Conservation (phyloP, 2,329 filamentous ascomycete genomes). For the Xylariales sp. region DNA sequence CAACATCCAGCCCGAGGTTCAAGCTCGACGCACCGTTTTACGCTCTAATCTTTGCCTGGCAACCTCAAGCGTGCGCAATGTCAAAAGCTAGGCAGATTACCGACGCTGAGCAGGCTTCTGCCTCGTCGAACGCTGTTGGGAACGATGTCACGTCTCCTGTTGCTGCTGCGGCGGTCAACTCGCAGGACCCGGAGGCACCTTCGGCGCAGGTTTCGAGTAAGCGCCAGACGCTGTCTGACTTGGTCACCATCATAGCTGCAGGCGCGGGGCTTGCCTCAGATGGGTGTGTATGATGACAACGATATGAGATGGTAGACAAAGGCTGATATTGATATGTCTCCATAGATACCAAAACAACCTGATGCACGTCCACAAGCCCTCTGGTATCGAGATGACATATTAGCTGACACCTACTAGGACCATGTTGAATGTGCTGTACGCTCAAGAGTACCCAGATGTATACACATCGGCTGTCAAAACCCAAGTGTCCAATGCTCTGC, state of each 20-base stretch:
- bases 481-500: constrained; percentile 33
- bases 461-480: constrained; percentile 31
- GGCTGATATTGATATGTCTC: too few species aligned
- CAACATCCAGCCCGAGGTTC: too few species aligned
- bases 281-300: background rate
- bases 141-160: constrained; percentile 2
- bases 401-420: background rate
- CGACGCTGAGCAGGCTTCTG: constrained; percentile 4
- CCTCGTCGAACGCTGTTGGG: background rate
- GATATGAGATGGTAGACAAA: background rate
- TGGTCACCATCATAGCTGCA: constrained; percentile 8
- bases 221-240: constrained; percentile 5
- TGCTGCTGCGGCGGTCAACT: background rate
- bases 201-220: constrained; percentile 6
- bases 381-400: background rate
- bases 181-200: constrained; percentile 4
- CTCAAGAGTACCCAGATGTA: constrained; percentile 21
- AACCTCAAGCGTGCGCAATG: background rate
- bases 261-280: constrained; percentile 6
- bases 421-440: constrained; percentile 7
- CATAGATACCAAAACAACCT: constrained; percentile 9
- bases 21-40: too few species aligned
- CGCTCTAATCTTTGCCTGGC: too few species aligned
- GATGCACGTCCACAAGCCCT: background rate
- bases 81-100: background rate